Percentiles rank a stretch among this genome's conserved stretches.
These are phyloP conservation scores for Dactylellina cionopaga DNA, from an alignment of 2,329 filamentous ascomycete species.

Conservation along the genomic window DNA sequence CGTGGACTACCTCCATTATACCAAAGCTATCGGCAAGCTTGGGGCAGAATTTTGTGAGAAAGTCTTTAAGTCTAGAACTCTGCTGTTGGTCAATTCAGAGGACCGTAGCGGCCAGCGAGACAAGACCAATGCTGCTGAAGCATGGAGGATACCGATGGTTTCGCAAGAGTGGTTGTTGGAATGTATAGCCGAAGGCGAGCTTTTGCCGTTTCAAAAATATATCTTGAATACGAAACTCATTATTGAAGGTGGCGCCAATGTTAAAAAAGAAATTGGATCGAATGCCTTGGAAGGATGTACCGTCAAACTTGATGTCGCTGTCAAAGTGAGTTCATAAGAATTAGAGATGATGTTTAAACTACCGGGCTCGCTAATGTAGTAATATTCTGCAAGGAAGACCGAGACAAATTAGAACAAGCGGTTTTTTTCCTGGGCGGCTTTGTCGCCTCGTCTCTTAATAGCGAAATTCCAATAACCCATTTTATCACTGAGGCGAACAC, in stretches of 20 bases:
- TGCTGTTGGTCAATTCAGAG: constrained; percentile 75
- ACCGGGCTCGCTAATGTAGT: neutral
- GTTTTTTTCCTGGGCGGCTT: constrained; percentile 40
- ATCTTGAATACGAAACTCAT: constrained; percentile 32
- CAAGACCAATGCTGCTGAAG: constrained; percentile 79
- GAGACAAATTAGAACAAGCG: constrained; percentile 51
- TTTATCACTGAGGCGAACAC: constrained; percentile 23
- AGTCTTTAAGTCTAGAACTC: constrained; percentile 75
- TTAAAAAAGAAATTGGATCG: constrained; percentile 20
- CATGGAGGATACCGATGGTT: constrained; percentile 83
- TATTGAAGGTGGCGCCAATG: neutral
- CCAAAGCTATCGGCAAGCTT: constrained; percentile 75
- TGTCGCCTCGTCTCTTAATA: constrained; percentile 32
- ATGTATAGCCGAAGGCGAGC: constrained; percentile 69
- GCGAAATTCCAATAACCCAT: constrained; percentile 47
- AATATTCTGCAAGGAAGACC: constrained; percentile 49
- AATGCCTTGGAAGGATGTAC: constrained; percentile 31
- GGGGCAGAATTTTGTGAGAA: constrained; percentile 83
- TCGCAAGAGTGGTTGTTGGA: constrained; percentile 84
- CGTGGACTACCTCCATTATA: constrained; percentile 85
- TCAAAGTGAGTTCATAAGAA: constrained; percentile 44
- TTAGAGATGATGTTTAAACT: neutral
- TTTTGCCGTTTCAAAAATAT: constrained; percentile 53
- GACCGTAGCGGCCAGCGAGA: constrained; percentile 67
- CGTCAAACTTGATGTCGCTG: constrained; percentile 36